Base-by-base conservation (phyloP, 2,329 filamentous ascomycete species). In the Ophiobolus disseminans region DNA sequence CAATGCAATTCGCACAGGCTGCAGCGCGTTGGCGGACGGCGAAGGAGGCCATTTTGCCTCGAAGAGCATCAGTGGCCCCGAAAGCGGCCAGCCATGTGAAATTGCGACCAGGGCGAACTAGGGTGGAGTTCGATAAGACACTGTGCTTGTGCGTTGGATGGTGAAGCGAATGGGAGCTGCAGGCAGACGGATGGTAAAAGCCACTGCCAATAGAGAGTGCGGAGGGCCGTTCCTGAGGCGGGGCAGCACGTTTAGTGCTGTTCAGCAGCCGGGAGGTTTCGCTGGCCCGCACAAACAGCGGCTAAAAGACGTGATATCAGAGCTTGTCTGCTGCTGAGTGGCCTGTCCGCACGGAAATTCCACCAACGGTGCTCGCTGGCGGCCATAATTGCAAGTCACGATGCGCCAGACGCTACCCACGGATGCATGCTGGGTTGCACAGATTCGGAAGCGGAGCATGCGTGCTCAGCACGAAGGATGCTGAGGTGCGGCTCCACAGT, bases 11-110 rank as follows among this genome's bases (percentile, higher is more conserved):
- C 45, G 46, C 47, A 55, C 52, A 61, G 53, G 57, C 59, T 50
- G 57, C 58, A 59, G 56, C 48, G 43, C 35, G 46, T 41, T 42
- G 55, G 60, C 54, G 51, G 54, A 56, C 45, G 54, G 57, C 55
- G 50, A 55, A 45, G 50, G 46, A 51, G 43, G 53, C 50, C 47
- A 19, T 57, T 58, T 63, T 62, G 57, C 55, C 64, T 64, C 53
- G 54, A 63, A 64, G 46, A 53, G 57, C 56, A 48, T 54, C 52
- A 51, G 49, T 45, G 54, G 48, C 50, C 48, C 65, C 62, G 57
- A 63, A 52, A 56, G 50, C 51, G 58, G 54, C 54, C 55, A 52
- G 55, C 66, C 62, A 66, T 67, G 61, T 69, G 63, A 65, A 55
- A 62, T 58, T 54, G 52, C 50, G 53, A 54, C 59, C 62, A 49